A percentile compares a stretch with the other conserved stretches of the same genome.
Evolutionary conservation across 208 protist species (phyloP).

Genomic region (Acanthamoeba sp.): DNA sequence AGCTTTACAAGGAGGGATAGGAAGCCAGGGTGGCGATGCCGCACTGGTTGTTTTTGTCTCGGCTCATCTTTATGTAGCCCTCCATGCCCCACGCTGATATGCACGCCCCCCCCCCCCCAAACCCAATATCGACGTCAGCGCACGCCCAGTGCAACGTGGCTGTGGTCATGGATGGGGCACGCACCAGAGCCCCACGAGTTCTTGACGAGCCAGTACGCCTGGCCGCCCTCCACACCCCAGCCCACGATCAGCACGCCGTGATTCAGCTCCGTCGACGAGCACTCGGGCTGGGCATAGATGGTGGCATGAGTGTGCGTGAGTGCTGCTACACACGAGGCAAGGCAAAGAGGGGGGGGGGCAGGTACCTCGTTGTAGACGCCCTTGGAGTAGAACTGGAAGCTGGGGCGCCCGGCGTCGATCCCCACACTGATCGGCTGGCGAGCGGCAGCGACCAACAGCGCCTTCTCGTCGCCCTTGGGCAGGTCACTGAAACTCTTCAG

Average conservation of each 20-base stretch:
- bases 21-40: constrained; percentile 63
- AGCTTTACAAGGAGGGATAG: constrained; percentile 46
- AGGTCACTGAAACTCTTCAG: neutral
- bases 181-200: constrained; percentile 91
- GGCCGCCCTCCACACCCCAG: constrained; percentile 82
- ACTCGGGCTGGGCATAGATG: constrained; percentile 61
- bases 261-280: constrained; percentile 85
- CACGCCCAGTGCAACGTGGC: too few relatives aligned
- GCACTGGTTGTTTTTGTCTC: constrained; percentile 63
- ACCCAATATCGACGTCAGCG: neutral
- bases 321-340: neutral
- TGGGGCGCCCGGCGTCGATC: constrained; percentile 92
- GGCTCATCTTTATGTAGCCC: constrained; percentile 88
- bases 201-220: constrained; percentile 91
- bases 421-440: constrained; percentile 88
- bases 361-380: constrained; percentile 89
- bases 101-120: constrained; percentile 85
- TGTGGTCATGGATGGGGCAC: neutral
- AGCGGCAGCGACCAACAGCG: neutral
- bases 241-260: constrained; percentile 89
- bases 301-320: neutral
- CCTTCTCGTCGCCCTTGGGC: constrained; percentile 8
- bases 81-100: constrained; percentile 83
- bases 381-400: constrained; percentile 89
- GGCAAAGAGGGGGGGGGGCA: neutral